Conservation (phyloP, 2,329 filamentous ascomycete species). For the Phialemoniopsis sp. region DNA sequence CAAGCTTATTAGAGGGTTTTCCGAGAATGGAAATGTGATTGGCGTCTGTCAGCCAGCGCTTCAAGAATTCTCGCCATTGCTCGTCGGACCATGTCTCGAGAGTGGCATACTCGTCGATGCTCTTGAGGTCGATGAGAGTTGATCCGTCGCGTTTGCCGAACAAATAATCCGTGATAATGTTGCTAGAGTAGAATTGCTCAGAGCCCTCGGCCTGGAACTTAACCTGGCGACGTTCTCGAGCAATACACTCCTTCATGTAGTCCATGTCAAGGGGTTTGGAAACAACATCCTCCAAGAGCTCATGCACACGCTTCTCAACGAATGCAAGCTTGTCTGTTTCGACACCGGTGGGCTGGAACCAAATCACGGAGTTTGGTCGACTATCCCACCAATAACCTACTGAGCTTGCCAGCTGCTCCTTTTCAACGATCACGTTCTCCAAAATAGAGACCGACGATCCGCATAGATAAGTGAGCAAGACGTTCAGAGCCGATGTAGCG, state of each 20-base stretch:
- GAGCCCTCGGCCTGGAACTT: conserved; percentile 82
- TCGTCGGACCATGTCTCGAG: conserved; percentile 77
- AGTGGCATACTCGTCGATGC: conserved; percentile 57
- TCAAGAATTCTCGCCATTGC: conserved; percentile 79
- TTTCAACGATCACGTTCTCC: conserved; percentile 89
- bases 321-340: conserved; percentile 78
- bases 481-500: conserved; percentile 67
- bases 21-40: conserved; percentile 85
- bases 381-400: conserved; percentile 77
- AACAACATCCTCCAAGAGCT: conserved; percentile 77
- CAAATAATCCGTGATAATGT: conserved; percentile 87
- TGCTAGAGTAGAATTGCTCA: conserved; percentile 75
- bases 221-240: conserved; percentile 73
- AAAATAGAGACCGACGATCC: conserved; percentile 90
- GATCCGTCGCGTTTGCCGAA: conserved; percentile 85
- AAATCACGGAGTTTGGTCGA: conserved; percentile 77
- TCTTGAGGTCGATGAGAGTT: conserved; percentile 58
- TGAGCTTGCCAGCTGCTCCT: conserved; percentile 84
- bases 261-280: conserved; percentile 80
- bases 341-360: conserved; percentile 82
- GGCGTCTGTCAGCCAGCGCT: conserved; percentile 80
- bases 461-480: conserved; percentile 81
- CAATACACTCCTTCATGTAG: conserved; percentile 85
- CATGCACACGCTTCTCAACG: conserved; percentile 81
- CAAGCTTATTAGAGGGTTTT: conserved; percentile 75